Evolutionary conservation across 139 green algal genomes (phyloP).

Genomic region (Chlorella sp.): DNA sequence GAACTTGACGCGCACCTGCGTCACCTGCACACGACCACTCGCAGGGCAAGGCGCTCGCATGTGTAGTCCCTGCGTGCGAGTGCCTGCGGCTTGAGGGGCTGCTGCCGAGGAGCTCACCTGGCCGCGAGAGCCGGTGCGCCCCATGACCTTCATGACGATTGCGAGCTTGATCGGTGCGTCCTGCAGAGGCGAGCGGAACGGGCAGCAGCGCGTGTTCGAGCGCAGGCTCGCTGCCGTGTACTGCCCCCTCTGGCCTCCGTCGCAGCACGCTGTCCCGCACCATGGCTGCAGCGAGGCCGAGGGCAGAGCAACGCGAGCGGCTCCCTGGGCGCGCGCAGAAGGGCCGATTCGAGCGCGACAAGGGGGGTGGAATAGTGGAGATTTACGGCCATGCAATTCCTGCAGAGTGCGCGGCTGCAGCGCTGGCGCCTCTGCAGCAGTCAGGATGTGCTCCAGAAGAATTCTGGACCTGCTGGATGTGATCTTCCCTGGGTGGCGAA

Average conservation of each 20-base stretch:
- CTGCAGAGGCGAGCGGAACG: too few species aligned
- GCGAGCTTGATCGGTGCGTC: conserved; percentile 91
- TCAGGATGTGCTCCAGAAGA: too few species aligned
- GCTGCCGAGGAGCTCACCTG: conserved; percentile 56
- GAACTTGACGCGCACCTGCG: conserved; percentile 99
- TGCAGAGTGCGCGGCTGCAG: too few species aligned
- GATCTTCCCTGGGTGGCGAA: too few species aligned
- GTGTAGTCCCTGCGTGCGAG: not conserved
- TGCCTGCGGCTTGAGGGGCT: not conserved
- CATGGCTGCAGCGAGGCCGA: not conserved
- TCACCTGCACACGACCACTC: conserved; percentile 66
- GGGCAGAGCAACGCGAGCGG: not conserved
- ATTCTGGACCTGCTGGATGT: too few species aligned
- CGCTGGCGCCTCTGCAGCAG: too few species aligned
- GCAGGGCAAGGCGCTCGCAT: not conserved
- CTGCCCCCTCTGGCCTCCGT: too few species aligned
- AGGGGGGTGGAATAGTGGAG: too few species aligned
- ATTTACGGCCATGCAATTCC: too few species aligned
- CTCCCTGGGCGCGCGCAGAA: not conserved
- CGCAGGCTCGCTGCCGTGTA: too few species aligned
- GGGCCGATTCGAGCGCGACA: too few species aligned
- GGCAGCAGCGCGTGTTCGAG: too few species aligned
- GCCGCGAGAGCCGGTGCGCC: conserved; percentile 93
- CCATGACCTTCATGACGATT: conserved; percentile 99
- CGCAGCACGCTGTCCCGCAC: not conserved